Evolutionary conservation across 345 rosid species (phyloP).

Genomic region (Linum lewisii): DNA sequence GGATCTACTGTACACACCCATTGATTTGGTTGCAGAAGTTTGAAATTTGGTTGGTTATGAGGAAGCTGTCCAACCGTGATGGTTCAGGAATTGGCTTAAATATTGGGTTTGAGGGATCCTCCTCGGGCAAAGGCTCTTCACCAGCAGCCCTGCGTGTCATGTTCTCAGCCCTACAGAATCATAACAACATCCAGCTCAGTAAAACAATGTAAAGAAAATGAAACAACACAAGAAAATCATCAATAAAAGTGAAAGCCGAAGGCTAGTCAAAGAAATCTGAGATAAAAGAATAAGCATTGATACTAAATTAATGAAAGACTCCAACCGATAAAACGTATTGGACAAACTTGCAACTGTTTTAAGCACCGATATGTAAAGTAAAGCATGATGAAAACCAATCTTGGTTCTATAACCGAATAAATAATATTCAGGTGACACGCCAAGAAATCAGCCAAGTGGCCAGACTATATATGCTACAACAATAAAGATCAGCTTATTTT

Average conservation of each 20-base stretch:
- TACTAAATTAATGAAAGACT: no score
- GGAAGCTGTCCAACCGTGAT: conserved; percentile 90
- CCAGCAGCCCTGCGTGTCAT: conserved; percentile 77
- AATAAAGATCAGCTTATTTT: not conserved
- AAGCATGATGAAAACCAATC: no score
- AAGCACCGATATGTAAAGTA: no score
- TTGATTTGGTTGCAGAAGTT: conserved; percentile 97
- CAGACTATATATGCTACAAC: no score
- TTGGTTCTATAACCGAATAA: no score
- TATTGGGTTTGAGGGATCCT: conserved; percentile 86
- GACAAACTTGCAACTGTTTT: no score
- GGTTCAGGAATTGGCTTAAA: conserved; percentile 93
- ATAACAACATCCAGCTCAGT: conserved; percentile 6
- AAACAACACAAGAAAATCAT: no score
- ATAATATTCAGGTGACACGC: not conserved
- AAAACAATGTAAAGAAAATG: not conserved
- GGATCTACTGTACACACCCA: conserved; percentile 44
- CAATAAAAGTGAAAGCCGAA: no score
- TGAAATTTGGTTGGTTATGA: conserved; percentile 77
- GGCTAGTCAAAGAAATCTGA: no score
- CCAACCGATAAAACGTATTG: no score
- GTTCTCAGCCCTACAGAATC: conserved; percentile 64
- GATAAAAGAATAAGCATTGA: no score
- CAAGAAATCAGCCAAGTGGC: not conserved
- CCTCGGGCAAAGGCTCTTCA: conserved; percentile 93